Evolutionary conservation across 1,284 basidiomycete species (phyloP).

Genomic region (Jaminaea rosea): DNA sequence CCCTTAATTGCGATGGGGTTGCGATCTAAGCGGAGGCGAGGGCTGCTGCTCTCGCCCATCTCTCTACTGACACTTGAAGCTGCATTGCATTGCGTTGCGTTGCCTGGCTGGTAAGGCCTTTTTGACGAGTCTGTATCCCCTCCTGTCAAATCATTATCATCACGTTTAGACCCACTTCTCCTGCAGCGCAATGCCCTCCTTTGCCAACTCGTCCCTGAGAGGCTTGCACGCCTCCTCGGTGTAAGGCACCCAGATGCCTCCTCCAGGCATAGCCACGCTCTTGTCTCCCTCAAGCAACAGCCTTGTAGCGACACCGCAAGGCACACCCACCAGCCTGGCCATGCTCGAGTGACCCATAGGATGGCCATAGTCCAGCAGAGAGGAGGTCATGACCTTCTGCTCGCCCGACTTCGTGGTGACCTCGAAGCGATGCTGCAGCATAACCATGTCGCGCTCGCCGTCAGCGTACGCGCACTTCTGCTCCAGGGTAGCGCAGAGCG

Average conservation of each 20-base stretch:
- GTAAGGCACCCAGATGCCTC: constrained; percentile 83
- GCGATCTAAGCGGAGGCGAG: too few relatives aligned
- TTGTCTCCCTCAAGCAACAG: constrained; percentile 60
- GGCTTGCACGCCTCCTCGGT: constrained; percentile 56
- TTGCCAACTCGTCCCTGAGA: constrained; percentile 41
- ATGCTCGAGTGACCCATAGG: constrained; percentile 77
- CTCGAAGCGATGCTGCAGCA: constrained; percentile 79
- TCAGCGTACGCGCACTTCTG: constrained; percentile 80
- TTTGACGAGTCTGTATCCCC: too few relatives aligned
- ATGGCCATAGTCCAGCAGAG: constrained; percentile 81
- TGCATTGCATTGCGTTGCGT: too few relatives aligned
- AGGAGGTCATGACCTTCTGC: constrained; percentile 79
- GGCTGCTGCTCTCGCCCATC: too few relatives aligned
- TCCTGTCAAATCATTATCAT: too few relatives aligned
- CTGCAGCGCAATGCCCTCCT: constrained; percentile 44
- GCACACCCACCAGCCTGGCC: constrained; percentile 85
- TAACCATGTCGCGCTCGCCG: constrained; percentile 89
- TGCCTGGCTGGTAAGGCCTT: too few relatives aligned
- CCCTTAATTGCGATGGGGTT: too few relatives aligned
- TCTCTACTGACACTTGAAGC: too few relatives aligned
- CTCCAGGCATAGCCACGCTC: constrained; percentile 26
- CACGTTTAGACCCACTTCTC: constrained; percentile 40
- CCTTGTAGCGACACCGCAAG: constrained; percentile 77
- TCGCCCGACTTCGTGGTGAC: constrained; percentile 49
- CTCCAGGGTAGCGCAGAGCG: constrained; percentile 84